Conservation (phyloP, 768 basidiomycete genomes). For the Artomyces pyxidatus region DNA sequence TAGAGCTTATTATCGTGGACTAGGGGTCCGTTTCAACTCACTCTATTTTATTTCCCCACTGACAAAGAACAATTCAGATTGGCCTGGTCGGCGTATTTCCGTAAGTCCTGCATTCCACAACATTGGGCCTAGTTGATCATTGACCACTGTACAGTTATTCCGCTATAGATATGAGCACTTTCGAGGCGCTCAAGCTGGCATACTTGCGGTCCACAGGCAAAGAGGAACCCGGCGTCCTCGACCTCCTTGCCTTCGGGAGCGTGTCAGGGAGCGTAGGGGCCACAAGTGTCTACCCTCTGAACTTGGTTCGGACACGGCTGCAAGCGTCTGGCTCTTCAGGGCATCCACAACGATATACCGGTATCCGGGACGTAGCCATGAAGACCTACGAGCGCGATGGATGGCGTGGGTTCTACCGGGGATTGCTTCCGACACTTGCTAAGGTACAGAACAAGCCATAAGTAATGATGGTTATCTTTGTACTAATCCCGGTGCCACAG, state of each 20-base stretch:
- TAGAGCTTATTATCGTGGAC: constrained; percentile 83
- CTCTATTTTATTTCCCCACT: constrained; percentile 9
- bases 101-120: constrained; percentile 33
- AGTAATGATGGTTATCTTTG: no score
- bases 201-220: constrained; percentile 82
- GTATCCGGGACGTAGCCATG: constrained; percentile 75
- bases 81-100: constrained; percentile 96
- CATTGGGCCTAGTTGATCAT: no score
- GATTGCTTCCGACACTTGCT: constrained; percentile 84
- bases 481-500: no score
- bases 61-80: constrained; percentile 44
- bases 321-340: constrained; percentile 96
- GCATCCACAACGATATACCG: constrained; percentile 85
- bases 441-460: constrained; percentile 58
- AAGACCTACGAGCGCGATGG: constrained; percentile 83
- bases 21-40: constrained; percentile 56
- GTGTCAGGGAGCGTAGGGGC: constrained; percentile 92
- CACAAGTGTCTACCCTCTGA: constrained; percentile 86
- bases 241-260: constrained; percentile 84
- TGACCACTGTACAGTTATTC: constrained; percentile 49
- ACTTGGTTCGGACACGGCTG: constrained; percentile 86
- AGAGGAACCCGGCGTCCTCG: constrained; percentile 85
- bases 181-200: constrained; percentile 89
- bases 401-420: constrained; percentile 92
- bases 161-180: constrained; percentile 97